Evolutionary conservation across 169 alveolate species (phyloP), one percentile per base, ranked within the genome.

Genomic region (Cryptosporidium bovis): DNA sequence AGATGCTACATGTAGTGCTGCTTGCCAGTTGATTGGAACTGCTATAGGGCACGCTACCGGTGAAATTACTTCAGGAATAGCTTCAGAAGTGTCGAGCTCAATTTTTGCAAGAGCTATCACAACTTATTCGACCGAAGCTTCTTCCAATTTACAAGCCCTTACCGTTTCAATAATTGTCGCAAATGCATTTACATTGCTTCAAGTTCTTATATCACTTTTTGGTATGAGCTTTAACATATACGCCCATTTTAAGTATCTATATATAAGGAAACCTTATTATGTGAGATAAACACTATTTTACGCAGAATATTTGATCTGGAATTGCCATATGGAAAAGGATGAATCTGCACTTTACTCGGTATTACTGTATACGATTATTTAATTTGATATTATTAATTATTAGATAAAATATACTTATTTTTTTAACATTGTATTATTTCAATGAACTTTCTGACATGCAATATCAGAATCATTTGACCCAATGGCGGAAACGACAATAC

Each of bases 401-500:
- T 13, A 18, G 0, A 55, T 8, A 7, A 20, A 20, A 7, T 0
- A 20, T 18, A 55, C 18, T 55, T 18, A 55, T 55, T 55, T 55
- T 55, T 8, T 7, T 13, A 13, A 27, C 10, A 8, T 40, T 6
- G 10, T 40, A 6, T 3, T 40, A 40, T 40, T 40, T 40, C 48
- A 40, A 8, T 40, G 10, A 1, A 40, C 10, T 40, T 40, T 40
- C 10, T 40, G 48, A 40, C 48, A 40, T 40, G 48, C 48, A 40
- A 1, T 40, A 40, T 40, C 48, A 40, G 10, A 40, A 6, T 40
- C 10, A 13, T 48, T 24, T 66, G 82, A 66, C 64, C 31, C n/a
- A 18, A 53, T 18, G 67, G 83, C 83, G 83, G 83, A 69, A 56
- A 69, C 83, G 83, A 69, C 83, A 69, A 69, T 69, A 69, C 83